Evolutionary conservation across 2,329 filamentous ascomycete species (phyloP).

Genomic region (Drechslerella stenobrocha): DNA sequence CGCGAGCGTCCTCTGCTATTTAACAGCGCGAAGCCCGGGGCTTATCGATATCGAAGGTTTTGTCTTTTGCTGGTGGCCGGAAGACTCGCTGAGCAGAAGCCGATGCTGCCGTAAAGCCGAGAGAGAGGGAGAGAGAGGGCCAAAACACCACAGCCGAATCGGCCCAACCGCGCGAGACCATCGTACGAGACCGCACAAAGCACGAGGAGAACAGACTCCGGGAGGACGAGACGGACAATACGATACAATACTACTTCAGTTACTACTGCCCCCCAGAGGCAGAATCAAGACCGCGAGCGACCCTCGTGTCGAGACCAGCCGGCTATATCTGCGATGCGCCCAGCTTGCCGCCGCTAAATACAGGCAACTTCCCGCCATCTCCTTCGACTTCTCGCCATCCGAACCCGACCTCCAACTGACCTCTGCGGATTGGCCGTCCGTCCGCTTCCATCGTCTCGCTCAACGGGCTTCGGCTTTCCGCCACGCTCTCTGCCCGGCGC

Average conservation of each 20-base stretch:
- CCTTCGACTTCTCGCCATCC: slow-evolving; percentile 22
- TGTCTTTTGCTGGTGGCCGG: too few relatives aligned
- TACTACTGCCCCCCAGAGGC: neutral
- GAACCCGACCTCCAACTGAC: slow-evolving; percentile 11
- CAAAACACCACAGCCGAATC: slow-evolving; percentile 47
- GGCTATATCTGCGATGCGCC: slow-evolving; percentile 11
- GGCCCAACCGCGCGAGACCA: slow-evolving; percentile 40
- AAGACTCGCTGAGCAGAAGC: slow-evolving; percentile 29
- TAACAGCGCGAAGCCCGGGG: neutral
- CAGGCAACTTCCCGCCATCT: slow-evolving; percentile 10
- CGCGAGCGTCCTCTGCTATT: neutral
- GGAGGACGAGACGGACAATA: slow-evolving; percentile 13
- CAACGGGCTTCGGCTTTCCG: slow-evolving; percentile 33
- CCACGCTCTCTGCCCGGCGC: slow-evolving; percentile 45
- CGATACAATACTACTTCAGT: too few relatives aligned
- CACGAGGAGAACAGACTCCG: slow-evolving; percentile 7
- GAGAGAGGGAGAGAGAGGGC: slow-evolving; percentile 45
- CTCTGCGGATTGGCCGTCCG: slow-evolving; percentile 19
- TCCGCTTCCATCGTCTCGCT: neutral
- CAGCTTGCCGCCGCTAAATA: slow-evolving; percentile 40
- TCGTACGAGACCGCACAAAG: too few relatives aligned
- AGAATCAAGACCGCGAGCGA: neutral
- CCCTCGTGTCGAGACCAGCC: neutral
- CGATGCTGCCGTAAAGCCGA: slow-evolving; percentile 48
- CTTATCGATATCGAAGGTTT: slow-evolving; percentile 23